These are phyloP conservation scores for Verruconis gallopava DNA, from an alignment of 2,329 filamentous ascomycete genomes.

Conservation along the genomic window DNA sequence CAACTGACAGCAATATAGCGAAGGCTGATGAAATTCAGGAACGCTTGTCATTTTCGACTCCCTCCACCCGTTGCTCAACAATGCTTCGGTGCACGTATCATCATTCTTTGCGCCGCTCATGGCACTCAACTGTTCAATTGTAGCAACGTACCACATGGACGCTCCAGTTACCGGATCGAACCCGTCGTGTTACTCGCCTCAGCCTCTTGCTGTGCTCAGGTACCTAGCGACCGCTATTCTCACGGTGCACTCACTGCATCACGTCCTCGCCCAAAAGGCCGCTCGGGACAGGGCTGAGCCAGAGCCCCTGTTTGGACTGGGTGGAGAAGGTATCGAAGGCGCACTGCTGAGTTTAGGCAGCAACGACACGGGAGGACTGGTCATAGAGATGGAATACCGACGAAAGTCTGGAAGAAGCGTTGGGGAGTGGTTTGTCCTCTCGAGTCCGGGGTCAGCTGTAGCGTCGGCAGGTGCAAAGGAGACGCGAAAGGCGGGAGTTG, in stretches of 20 bases:
- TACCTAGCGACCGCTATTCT: constrained; percentile 87
- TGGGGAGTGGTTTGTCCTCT: constrained; percentile 52
- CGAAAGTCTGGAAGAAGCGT: constrained; percentile 70
- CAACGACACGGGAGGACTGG: constrained; percentile 45
- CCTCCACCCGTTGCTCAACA: constrained; percentile 52
- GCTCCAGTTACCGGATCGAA: constrained; percentile 43
- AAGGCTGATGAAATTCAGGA: too few species aligned
- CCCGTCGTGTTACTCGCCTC: constrained; percentile 50
- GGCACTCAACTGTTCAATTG: constrained; percentile 53
- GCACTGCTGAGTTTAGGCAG: constrained; percentile 54
- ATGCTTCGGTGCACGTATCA: constrained; percentile 44
- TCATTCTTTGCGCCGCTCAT: constrained; percentile 59
- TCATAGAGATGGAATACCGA: constrained; percentile 76
- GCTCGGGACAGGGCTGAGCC: constrained; percentile 62
- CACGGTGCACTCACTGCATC: constrained; percentile 56
- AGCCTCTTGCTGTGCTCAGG: constrained; percentile 57
- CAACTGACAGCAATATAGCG: too few species aligned
- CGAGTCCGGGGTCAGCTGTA: constrained; percentile 13
- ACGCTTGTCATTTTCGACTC: constrained; percentile 69
- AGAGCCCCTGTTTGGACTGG: constrained; percentile 67
- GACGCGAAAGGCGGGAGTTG: constrained; percentile 8
- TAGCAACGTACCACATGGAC: constrained; percentile 75
- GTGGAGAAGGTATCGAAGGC: constrained; percentile 60
- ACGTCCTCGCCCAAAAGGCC: constrained; percentile 60
- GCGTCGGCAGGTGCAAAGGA: constrained; percentile 7